Conservation (phyloP, 1,284 basidiomycete genomes). For the Puccinia hordei region DNA sequence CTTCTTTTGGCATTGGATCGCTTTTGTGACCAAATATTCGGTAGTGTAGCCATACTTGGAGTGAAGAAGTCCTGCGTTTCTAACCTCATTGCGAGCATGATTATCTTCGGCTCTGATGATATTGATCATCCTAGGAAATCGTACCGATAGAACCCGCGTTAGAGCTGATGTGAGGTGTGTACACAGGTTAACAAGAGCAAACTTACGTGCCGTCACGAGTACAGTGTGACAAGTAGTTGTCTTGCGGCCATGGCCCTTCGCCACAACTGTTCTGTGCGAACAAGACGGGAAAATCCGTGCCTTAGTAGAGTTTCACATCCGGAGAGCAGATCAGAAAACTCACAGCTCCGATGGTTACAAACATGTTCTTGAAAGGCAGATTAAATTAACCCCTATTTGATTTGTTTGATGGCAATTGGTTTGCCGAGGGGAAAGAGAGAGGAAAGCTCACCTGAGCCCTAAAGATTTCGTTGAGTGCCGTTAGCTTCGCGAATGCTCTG, state of each 20-base stretch:
- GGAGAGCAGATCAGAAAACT: not conserved
- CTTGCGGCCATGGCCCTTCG: constrained; percentile 32
- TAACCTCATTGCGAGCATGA: constrained; percentile 7
- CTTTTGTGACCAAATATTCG: not conserved
- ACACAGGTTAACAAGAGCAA: not conserved
- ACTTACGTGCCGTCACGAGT: constrained; percentile 27
- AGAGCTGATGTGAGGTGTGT: not conserved
- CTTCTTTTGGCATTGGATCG: not conserved
- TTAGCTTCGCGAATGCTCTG: constrained; percentile 7
- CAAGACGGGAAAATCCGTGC: not conserved
- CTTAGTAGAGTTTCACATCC: not conserved
- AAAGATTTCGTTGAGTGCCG: constrained; percentile 12
- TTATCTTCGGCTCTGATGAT: constrained; percentile 30
- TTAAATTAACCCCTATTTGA: too few relatives aligned
- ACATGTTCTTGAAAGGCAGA: constrained; percentile 21
- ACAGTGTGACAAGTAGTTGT: constrained; percentile 32
- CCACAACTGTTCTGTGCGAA: constrained; percentile 14
- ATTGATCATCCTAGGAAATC: constrained; percentile 22
- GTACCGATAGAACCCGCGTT: not conserved
- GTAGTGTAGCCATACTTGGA: constrained; percentile 16
- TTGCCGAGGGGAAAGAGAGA: not conserved
- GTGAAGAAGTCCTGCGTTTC: not conserved
- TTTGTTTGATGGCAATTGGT: not conserved
- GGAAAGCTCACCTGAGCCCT: constrained; percentile 11
- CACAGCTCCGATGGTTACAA: constrained; percentile 26